Percentiles rank a stretch among this genome's conserved stretches.
Conservation (phyloP, 495 filamentous ascomycete genomes). For the Xylaria telfairii region DNA sequence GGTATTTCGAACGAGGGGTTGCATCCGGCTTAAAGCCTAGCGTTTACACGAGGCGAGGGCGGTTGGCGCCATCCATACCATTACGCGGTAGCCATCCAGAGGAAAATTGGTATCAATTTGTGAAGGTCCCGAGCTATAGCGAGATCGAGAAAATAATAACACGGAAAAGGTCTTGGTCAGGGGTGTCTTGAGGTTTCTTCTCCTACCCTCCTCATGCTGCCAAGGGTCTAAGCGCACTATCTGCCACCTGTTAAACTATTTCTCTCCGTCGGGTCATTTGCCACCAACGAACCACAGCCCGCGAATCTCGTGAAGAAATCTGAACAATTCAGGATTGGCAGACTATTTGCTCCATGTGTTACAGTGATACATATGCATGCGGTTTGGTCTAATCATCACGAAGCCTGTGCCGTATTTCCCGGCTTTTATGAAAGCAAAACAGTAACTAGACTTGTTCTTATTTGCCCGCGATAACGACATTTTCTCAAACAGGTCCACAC, state of each 20-base stretch:
- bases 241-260: not conserved
- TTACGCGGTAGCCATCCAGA: not conserved
- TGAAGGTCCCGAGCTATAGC: not conserved
- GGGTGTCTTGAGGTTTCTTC: not conserved
- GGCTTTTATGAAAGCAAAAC: slow-evolving; percentile 12
- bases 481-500: not conserved
- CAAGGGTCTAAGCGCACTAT: slow-evolving; percentile 4
- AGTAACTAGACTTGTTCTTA: not conserved
- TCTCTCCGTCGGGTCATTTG: not conserved
- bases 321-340: not conserved
- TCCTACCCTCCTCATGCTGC: slow-evolving; percentile 17
- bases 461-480: not conserved
- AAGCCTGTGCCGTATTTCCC: slow-evolving; percentile 10
- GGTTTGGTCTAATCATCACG: not conserved
- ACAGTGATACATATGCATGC: slow-evolving; percentile 9
- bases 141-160: slow-evolving; percentile 8
- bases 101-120: not conserved
- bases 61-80: not conserved
- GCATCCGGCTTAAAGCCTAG: not conserved
- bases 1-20: slow-evolving; percentile 3
- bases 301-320: not conserved
- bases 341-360: not conserved
- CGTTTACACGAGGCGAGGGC: not conserved
- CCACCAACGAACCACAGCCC: not conserved
- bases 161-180: not conserved